Conservation (phyloP, 2,329 filamentous ascomycete species). For the Aspergillus luchuensis region DNA sequence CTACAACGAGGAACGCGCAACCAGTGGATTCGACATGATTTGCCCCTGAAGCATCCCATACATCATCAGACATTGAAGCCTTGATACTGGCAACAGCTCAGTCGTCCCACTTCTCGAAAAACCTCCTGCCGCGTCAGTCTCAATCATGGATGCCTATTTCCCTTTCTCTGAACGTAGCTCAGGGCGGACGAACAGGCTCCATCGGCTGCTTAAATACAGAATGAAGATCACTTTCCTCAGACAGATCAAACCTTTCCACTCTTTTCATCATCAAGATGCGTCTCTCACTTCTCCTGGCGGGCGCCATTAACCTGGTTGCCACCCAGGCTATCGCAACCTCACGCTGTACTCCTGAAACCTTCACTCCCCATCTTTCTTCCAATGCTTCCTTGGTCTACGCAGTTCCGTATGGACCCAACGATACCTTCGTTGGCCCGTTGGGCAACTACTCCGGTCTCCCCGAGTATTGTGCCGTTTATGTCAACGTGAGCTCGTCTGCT, state of each 20-base stretch:
- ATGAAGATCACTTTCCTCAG: neutral
- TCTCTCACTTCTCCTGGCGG: neutral
- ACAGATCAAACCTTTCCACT: neutral
- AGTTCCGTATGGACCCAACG: neutral
- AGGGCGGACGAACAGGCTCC: neutral
- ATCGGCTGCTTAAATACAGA: neutral
- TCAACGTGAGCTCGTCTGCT: conserved; percentile 2
- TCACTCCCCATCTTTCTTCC: neutral
- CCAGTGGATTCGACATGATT: neutral
- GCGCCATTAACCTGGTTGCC: neutral
- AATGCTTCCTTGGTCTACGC: neutral
- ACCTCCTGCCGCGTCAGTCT: neutral
- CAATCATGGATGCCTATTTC: neutral
- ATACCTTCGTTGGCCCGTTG: neutral
- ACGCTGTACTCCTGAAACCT: neutral
- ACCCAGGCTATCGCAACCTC: neutral
- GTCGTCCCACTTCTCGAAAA: neutral
- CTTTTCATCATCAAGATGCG: neutral
- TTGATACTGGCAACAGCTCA: neutral
- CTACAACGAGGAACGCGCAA: neutral
- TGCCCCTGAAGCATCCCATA: neutral
- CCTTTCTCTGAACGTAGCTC: neutral
- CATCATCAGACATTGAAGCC: neutral
- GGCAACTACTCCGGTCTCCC: neutral
- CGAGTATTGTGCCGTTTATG: neutral